Base-by-base conservation (phyloP, 1,284 basidiomycete species). In the Cryptococcus sp. region DNA sequence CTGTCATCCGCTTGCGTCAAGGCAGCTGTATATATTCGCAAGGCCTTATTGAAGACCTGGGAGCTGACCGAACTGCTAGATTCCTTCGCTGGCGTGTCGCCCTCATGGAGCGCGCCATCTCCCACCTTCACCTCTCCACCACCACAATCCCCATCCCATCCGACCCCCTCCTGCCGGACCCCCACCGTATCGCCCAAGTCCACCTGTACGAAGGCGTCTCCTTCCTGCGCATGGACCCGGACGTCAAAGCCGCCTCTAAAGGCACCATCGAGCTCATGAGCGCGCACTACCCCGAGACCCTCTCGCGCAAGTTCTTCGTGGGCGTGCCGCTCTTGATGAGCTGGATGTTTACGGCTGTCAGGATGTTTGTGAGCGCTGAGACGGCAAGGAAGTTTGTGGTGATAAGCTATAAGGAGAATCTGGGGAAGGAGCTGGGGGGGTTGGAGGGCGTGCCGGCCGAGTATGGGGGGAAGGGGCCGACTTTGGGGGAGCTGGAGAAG, bases 21-120 rank as follows among this genome's bases (percentile, higher is more conserved):
- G 20, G 28, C 24, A 50, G 3, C 38, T 13, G 40, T 47, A 8
- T 5, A 15, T 18, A 39, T 49, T 18, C 38, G n/a, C 13, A n/a
- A n/a, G n/a, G n/a, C n/a, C n/a, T n/a, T n/a, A n/a, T n/a, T n/a
- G n/a, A n/a, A n/a, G n/a, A n/a, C n/a, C n/a, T n/a, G n/a, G 28
- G 9, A 33, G 4, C 1, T 39, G n/a, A 18, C 40, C 33, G 23
- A n/a, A n/a, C 16, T 33, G 18, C 8, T 50, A 62, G 64, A 5
- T 68, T 68, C 53, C 58, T 68, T 20, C 62, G 57, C 52, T 68
- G 64, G 66, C 62, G 66, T 46, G 58, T 68, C 12, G 56, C 36
- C 15, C 52, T 68, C 12, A 63, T 63, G 63, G 63, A 65, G 40
- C 55, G 52, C 38, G 58, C 62, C 18, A 55, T 68, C 15, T 33